phyloP scores from a whole-genome alignment of 1,139 yeast genomes.

The Nakaseomyces sp. region DNA sequence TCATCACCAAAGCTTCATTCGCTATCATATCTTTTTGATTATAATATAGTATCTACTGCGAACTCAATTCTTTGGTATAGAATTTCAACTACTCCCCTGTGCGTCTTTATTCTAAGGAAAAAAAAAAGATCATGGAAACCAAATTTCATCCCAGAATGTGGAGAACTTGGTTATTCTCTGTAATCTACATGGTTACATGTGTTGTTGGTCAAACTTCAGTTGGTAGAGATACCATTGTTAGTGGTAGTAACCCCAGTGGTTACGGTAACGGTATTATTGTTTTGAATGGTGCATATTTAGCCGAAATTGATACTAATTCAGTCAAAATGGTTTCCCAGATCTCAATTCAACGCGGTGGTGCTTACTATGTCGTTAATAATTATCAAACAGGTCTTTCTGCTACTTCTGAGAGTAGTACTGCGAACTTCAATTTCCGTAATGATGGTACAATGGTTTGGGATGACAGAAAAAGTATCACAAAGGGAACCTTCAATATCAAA shows the following conservation, averaged over 20 bases:
- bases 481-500: background rate
- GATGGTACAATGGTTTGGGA: constrained; percentile 1
- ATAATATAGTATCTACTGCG: no score
- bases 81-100: no score
- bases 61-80: no score
- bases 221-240: constrained; percentile 1
- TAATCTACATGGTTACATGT: no score
- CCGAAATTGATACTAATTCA: background rate
- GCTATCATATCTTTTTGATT: no score
- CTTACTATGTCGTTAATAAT: background rate
- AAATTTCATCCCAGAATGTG: no score
- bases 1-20: no score
- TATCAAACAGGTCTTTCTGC: background rate
- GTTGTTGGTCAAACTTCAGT: no score
- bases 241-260: background rate
- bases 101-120: no score
- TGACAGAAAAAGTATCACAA: background rate
- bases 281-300: background rate
- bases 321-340: background rate
- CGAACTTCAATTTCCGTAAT: background rate
- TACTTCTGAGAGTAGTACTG: no score
- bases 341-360: background rate
- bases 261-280: constrained; percentile 1
- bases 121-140: no score
- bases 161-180: no score